Evolutionary conservation across 805 yeast species (phyloP), one percentile per base, ranked within the genome.

Genomic region (Sugiyamaella mastotermitis): DNA sequence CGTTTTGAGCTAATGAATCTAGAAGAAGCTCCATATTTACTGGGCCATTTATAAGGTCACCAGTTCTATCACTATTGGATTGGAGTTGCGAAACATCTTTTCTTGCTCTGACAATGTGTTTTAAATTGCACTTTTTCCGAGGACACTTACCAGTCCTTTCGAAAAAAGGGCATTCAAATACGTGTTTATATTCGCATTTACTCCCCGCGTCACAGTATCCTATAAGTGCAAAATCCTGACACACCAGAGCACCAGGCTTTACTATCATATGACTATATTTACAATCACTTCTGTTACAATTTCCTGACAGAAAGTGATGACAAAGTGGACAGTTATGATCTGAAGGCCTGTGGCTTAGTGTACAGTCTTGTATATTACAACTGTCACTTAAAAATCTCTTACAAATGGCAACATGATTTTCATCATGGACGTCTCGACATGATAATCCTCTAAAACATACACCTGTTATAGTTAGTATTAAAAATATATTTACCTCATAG

Each of bases 191-290:
- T 4, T 70, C 65, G 52, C 94, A 83, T 21, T 51, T 46, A 18
- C 59, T 51, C 0, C 92, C 94, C 17, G 72, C 56, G 21, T 64
- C 71, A 57, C 94, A 84, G 61, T 72, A 81, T 1, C 88, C 87
- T 13, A 74, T 73, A 23, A 78, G 49, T 3, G 88, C 71, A 62
- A 83, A 84, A 20, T 72, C 76, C 16, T 84, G 64, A 52, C 94
- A 83, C 0, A 75, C 64, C 52, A 65, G 60, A 3, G 76, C 59
- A 20, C 64, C 68, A 31, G 55, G 49, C 19, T 47, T 57, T 26
- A 66, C 74, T 37, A 50, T 50, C 62, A 65, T 70, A 58, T 70
- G 83, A 23, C 65, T 61, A 49, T 54, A 85, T 49, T 57, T 62
- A 57, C 84, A 78, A 24, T 66, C 57, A 3, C 52, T 47, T 42